phyloP scores from a whole-genome alignment of 805 yeast genomes.

The Pichia occidentalis region DNA sequence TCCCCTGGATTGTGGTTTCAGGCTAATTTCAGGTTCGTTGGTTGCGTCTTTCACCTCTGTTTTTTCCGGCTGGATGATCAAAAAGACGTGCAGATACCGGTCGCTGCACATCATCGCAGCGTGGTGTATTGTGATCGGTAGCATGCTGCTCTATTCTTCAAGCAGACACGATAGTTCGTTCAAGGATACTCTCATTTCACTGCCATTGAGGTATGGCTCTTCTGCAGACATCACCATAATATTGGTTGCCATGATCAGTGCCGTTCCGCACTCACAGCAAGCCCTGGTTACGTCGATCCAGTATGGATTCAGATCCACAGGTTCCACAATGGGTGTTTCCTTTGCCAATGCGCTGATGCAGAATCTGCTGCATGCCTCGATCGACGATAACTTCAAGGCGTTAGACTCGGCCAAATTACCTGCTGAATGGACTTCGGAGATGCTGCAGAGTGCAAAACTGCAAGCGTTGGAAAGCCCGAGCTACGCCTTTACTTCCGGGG shows the following conservation, averaged over 20 bases:
- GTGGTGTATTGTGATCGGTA: constrained; percentile 45
- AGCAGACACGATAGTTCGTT: constrained; percentile 18
- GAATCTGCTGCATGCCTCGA: constrained; percentile 16
- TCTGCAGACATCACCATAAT: constrained; percentile 66
- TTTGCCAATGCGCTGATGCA: constrained; percentile 43
- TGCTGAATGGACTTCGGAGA: constrained; percentile 5
- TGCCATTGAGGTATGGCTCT: constrained; percentile 59
- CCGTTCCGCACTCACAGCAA: constrained; percentile 62
- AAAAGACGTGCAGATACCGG: constrained; percentile 58
- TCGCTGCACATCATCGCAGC: constrained; percentile 32
- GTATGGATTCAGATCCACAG: constrained; percentile 58
- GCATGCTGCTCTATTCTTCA: constrained; percentile 28
- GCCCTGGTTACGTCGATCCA: constrained; percentile 87
- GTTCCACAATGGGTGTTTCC: constrained; percentile 49
- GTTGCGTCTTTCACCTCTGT: constrained; percentile 66
- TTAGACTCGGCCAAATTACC: constrained; percentile 17
- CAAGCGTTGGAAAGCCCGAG: constrained; percentile 19
- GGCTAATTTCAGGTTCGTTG: constrained; percentile 51
- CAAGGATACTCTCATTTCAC: constrained; percentile 38
- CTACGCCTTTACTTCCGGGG: constrained; percentile 26
- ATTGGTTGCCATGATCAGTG: constrained; percentile 65
- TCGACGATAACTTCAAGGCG: constrained; percentile 14
- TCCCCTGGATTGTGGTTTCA: constrained; percentile 32
- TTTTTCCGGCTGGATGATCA: constrained; percentile 61
- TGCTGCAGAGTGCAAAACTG: constrained; percentile 11